Conservation (phyloP, 495 filamentous ascomycete species). For the Lasiosphaeria miniovina region DNA sequence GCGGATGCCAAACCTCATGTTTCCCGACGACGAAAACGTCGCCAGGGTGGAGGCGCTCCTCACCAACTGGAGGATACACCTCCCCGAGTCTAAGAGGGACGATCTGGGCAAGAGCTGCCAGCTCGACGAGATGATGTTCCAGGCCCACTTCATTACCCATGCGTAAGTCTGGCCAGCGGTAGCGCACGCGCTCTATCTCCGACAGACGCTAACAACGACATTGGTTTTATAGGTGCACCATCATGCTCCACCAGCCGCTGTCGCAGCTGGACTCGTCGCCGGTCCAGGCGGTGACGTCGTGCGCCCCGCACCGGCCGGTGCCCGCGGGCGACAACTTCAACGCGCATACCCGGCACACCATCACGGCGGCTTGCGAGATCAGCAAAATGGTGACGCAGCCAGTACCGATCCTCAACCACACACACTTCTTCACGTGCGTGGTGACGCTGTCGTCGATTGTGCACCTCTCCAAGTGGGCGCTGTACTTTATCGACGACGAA, state of each 20-base stretch:
- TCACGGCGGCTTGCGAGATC: conserved; percentile 73
- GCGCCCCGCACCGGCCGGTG: conserved; percentile 53
- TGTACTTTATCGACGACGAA: conserved; percentile 53
- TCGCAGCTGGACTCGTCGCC: conserved; percentile 57
- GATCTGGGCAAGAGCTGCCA: conserved; percentile 64
- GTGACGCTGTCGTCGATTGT: conserved; percentile 66
- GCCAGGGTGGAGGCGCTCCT: conserved; percentile 68
- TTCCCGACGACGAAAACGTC: conserved; percentile 44
- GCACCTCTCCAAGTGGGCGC: conserved; percentile 60
- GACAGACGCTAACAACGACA: conserved; percentile 1
- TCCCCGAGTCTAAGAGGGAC: conserved; percentile 72
- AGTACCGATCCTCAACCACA: conserved; percentile 68
- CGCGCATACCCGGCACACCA: conserved; percentile 75
- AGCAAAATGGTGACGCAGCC: conserved; percentile 75
- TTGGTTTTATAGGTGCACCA: conserved; percentile 42
- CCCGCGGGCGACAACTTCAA: conserved; percentile 57
- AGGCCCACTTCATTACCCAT: conserved; percentile 80
- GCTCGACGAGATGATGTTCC: conserved; percentile 88
- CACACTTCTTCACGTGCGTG: conserved; percentile 86
- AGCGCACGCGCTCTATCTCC: no score
- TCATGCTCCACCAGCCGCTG: conserved; percentile 71
- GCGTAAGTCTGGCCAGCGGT: conserved; percentile 41
- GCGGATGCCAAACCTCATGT: conserved; percentile 44
- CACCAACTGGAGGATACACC: conserved; percentile 77
- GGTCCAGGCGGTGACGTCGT: conserved; percentile 53